Conservation (phyloP, 225 moss, liverwort and hornwort species). For the Neckera pumila region DNA sequence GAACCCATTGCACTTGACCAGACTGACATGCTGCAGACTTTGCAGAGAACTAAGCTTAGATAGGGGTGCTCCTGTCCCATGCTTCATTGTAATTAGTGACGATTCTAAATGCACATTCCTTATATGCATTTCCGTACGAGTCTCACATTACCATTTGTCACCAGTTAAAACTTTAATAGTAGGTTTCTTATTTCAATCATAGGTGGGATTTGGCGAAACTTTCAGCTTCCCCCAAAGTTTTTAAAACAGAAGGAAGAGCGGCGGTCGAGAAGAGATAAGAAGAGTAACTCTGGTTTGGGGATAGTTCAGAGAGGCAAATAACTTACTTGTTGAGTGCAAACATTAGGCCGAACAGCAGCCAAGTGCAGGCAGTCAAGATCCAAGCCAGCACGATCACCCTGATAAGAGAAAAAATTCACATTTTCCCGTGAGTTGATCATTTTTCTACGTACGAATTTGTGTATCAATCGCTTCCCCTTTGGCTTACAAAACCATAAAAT, state of each 20-base stretch:
- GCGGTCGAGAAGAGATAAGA: background rate
- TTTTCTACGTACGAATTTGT: background rate
- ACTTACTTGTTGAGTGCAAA: slow-evolving; percentile 40
- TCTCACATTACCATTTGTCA: background rate
- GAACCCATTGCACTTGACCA: background rate
- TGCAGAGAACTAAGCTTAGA: background rate
- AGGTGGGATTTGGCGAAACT: background rate
- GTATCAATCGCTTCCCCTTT: background rate
- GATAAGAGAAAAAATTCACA: background rate
- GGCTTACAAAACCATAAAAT: background rate
- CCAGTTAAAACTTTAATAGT: accelerated
- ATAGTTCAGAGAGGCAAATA: background rate
- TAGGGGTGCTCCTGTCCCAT: background rate
- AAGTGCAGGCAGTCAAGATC: slow-evolving; percentile 34
- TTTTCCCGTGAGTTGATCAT: background rate
- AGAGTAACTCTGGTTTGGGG: background rate
- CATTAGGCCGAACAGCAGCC: slow-evolving; percentile 48
- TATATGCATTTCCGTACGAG: background rate
- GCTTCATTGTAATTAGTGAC: background rate
- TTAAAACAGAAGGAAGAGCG: background rate
- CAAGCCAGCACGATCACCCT: slow-evolving; percentile 34
- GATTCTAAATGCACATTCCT: background rate
- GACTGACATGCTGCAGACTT: background rate
- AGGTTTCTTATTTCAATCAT: background rate
- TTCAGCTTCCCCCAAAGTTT: background rate